Percentiles rank a stretch among this genome's conserved stretches.
These are phyloP conservation scores for Petunia hybrid DNA, from an alignment of 305 asterid genomes.

Conservation along the genomic window DNA sequence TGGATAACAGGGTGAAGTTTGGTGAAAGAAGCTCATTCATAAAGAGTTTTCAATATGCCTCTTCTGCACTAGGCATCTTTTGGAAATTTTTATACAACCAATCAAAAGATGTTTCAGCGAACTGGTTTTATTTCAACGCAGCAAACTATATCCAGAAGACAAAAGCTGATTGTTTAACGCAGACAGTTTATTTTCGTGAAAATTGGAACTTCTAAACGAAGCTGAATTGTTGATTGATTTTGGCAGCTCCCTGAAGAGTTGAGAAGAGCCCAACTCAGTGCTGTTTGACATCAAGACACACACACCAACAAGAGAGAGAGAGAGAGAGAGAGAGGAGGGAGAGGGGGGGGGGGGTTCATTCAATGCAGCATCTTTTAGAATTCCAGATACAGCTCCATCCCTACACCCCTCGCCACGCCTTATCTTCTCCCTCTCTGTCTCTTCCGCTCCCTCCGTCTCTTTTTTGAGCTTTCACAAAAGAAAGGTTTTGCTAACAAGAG, in stretches of 20 bases:
- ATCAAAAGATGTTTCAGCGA: neutral
- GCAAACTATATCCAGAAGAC: neutral
- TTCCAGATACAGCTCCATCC: too few species aligned
- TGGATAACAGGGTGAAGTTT: neutral
- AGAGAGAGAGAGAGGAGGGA: too few species aligned
- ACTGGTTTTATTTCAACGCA: neutral
- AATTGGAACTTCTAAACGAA: neutral
- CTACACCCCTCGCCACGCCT: too few species aligned
- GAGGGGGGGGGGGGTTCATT: too few species aligned
- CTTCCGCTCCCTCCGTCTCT: too few species aligned
- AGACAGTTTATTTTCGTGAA: neutral
- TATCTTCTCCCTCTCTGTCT: too few species aligned
- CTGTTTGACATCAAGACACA: too few species aligned
- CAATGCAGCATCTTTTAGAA: too few species aligned
- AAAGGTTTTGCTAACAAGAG: too few species aligned
- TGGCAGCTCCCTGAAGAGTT: neutral
- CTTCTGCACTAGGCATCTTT: slow-evolving; percentile 3
- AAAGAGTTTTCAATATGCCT: neutral
- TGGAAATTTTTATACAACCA: neutral
- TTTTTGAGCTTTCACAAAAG: too few species aligned
- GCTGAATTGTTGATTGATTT: neutral
- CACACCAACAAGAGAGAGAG: too few species aligned
- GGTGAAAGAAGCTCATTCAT: neutral
- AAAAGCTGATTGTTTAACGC: neutral
- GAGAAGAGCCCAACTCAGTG: neutral